These are phyloP conservation scores for Sistotremastrum suecicum DNA, from an alignment of 768 basidiomycete species.

Conservation along the genomic window DNA sequence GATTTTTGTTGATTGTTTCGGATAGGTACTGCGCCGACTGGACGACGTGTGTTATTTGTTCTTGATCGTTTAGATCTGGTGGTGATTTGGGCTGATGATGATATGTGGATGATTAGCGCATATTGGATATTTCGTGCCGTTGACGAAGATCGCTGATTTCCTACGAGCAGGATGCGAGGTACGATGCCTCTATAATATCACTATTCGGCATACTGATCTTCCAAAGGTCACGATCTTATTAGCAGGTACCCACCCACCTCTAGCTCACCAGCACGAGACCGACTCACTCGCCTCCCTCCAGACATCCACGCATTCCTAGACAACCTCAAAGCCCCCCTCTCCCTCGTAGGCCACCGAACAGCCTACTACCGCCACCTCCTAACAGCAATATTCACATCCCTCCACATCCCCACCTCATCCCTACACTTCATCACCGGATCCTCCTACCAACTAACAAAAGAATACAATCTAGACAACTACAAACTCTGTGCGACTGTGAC, in stretches of 20 bases:
- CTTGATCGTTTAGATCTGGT: not conserved
- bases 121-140: constrained; percentile 90
- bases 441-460: constrained; percentile 79
- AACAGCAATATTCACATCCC: constrained; percentile 68
- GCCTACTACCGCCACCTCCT: constrained; percentile 83
- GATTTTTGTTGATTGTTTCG: constrained; percentile 1
- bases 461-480: constrained; percentile 95
- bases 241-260: constrained; percentile 36
- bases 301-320: constrained; percentile 97
- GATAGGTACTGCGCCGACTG: constrained; percentile 84
- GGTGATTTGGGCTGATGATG: not conserved
- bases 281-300: constrained; percentile 15
- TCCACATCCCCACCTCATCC: constrained; percentile 81
- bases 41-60: constrained; percentile 55
- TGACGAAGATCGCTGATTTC: constrained; percentile 95
- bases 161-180: constrained; percentile 84
- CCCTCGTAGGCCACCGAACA: constrained; percentile 76
- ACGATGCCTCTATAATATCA: constrained; percentile 13
- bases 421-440: constrained; percentile 81
- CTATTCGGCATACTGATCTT: constrained; percentile 6
- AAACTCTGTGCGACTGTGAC: constrained; percentile 80
- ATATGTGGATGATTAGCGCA: constrained; percentile 47
- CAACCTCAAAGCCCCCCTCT: constrained; percentile 89
- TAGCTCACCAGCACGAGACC: not conserved
- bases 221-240: constrained; percentile 61